phyloP scores from a whole-genome alignment of 257 asterid species.

The Echium plantagineum region DNA sequence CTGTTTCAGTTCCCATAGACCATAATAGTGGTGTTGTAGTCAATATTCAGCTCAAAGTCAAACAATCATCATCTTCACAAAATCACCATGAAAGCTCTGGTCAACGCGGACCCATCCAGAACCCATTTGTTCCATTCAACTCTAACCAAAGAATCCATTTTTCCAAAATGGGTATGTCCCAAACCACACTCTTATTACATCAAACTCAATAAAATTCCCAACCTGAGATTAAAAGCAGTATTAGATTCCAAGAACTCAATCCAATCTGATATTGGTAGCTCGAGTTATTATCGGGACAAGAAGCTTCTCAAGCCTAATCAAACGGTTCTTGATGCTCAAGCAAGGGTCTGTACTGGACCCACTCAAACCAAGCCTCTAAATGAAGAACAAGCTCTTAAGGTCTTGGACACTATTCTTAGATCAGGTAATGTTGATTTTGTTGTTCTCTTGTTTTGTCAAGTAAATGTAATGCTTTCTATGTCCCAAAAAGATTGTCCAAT shows the following conservation, averaged over 20 bases:
- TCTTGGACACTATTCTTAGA: constrained; percentile 64
- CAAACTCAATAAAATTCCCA: too few species aligned
- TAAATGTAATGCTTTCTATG: too few species aligned
- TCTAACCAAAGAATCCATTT: not conserved
- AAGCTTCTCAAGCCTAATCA: constrained; percentile 45
- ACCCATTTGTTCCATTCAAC: not conserved
- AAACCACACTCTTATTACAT: not conserved
- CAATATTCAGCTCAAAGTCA: too few species aligned
- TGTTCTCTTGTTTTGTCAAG: too few species aligned
- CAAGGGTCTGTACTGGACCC: constrained; percentile 92
- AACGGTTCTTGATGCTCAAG: constrained; percentile 81
- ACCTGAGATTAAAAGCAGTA: constrained; percentile 1
- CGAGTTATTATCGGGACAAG: constrained; percentile 52
- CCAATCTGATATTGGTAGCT: not conserved
- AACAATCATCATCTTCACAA: too few species aligned
- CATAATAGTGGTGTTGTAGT: too few species aligned
- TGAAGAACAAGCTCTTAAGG: constrained; percentile 86
- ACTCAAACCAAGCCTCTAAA: constrained; percentile 84
- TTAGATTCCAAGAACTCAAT: constrained; percentile 3
- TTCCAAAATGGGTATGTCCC: not conserved
- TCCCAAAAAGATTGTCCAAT: too few species aligned
- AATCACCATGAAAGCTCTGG: constrained; percentile 6
- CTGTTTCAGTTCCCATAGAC: too few species aligned
- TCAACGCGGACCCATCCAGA: not conserved
- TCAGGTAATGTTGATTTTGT: constrained; percentile 31